Evolutionary conservation across 2,329 filamentous ascomycete genomes (phyloP).

Genomic region (Penicillium sp.): DNA sequence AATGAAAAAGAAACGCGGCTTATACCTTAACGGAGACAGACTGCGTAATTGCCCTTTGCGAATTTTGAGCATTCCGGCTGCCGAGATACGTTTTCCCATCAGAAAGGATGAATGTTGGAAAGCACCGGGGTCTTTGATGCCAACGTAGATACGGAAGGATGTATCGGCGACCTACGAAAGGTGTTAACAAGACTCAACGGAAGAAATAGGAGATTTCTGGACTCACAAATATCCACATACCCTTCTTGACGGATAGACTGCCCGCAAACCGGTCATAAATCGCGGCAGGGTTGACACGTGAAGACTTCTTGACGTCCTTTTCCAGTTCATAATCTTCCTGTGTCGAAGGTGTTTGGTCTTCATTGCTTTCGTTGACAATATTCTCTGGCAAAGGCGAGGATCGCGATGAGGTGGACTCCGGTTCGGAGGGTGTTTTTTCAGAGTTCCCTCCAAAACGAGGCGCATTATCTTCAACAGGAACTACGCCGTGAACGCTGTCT

Average conservation of each 20-base stretch:
- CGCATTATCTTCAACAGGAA: slow-evolving; percentile 59
- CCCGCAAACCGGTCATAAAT: slow-evolving; percentile 76
- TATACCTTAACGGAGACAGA: slow-evolving; percentile 58
- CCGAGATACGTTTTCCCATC: slow-evolving; percentile 74
- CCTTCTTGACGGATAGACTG: slow-evolving; percentile 71
- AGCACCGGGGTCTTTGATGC: slow-evolving; percentile 82
- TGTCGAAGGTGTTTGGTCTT: slow-evolving; percentile 58
- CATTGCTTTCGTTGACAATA: slow-evolving; percentile 7
- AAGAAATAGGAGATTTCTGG: not conserved
- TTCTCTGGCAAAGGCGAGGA: slow-evolving; percentile 22
- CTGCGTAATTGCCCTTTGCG: slow-evolving; percentile 70
- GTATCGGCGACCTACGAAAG: slow-evolving; percentile 62
- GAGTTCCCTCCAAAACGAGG: slow-evolving; percentile 51
- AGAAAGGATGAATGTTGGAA: slow-evolving; percentile 93
- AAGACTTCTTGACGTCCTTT: slow-evolving; percentile 60
- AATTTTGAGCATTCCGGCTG: slow-evolving; percentile 81
- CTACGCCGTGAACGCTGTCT: slow-evolving; percentile 75
- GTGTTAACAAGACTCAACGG: no score
- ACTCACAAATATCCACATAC: slow-evolving; percentile 84
- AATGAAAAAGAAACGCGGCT: not conserved
- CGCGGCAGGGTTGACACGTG: slow-evolving; percentile 67
- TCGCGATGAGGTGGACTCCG: slow-evolving; percentile 10
- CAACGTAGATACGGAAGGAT: slow-evolving; percentile 74
- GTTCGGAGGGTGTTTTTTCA: slow-evolving; percentile 10
- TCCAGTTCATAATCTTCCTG: slow-evolving; percentile 62